Percentiles rank a stretch among this genome's conserved stretches.
Evolutionary conservation across 257 asterid species (phyloP).

Genomic region (Lycium barbarum): DNA sequence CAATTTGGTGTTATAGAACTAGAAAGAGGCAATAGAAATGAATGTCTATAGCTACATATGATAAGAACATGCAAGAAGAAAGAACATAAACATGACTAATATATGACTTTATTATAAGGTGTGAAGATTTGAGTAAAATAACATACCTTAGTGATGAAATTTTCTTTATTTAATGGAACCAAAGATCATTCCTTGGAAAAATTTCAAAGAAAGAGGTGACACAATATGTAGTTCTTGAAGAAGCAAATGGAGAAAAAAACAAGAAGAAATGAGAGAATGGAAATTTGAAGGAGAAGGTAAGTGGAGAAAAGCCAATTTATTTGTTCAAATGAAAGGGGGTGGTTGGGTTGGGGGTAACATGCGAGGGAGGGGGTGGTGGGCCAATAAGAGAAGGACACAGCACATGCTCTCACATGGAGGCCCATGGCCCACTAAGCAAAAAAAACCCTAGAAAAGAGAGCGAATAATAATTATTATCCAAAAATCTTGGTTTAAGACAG

Average conservation of each 20-base stretch:
- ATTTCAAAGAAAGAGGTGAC: background rate
- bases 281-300: constrained; percentile 33
- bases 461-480: constrained; percentile 22
- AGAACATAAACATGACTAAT: background rate
- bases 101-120: background rate
- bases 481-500: constrained; percentile 29
- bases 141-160: background rate
- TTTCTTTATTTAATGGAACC: background rate
- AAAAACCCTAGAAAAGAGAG: constrained; percentile 48
- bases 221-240: background rate
- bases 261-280: constrained; percentile 13
- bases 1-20: background rate
- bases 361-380: constrained; percentile 65
- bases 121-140: constrained; percentile 15
- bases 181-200: background rate
- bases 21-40: constrained; percentile 15
- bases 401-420: constrained; percentile 95
- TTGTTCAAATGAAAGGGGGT: constrained; percentile 44
- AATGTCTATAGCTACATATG: background rate
- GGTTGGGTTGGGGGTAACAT: constrained; percentile 6
- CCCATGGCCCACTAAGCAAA: constrained; percentile 64
- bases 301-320: constrained; percentile 65
- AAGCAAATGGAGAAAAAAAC: background rate
- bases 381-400: constrained; percentile 65
- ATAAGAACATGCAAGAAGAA: constrained; percentile 12